Conservation (phyloP, 768 basidiomycete species). For the Kwoniella shandongensis region DNA sequence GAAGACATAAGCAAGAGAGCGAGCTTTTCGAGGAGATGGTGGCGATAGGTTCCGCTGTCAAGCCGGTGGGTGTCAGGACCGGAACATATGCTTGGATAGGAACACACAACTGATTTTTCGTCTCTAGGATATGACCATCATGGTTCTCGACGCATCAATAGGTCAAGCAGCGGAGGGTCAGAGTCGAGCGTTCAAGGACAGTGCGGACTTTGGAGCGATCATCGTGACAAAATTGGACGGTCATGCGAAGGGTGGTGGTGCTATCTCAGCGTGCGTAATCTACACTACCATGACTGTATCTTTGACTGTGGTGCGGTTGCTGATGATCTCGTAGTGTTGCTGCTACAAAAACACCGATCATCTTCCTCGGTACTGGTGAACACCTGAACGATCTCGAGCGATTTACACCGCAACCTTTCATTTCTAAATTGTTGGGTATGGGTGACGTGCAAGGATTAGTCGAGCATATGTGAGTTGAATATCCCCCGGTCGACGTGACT, state of each 20-base stretch:
- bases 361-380: conserved; percentile 96
- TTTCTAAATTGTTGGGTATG: conserved; percentile 90
- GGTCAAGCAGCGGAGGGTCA: conserved; percentile 98
- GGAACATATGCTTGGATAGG: no score
- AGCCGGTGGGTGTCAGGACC: conserved; percentile 59
- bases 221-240: conserved; percentile 99
- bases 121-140: conserved; percentile 77
- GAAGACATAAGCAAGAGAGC: conserved; percentile 92
- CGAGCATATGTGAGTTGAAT: conserved; percentile 74
- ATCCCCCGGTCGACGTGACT: neutral
- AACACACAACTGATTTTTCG: conserved; percentile 4
- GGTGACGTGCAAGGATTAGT: conserved; percentile 96
- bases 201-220: conserved; percentile 95
- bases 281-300: neutral
- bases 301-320: neutral
- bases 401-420: conserved; percentile 94
- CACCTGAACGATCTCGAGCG: conserved; percentile 95
- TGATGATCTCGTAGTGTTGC: conserved; percentile 67
- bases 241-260: conserved; percentile 97
- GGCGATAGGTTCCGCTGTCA: conserved; percentile 88
- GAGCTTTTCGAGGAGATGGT: conserved; percentile 98
- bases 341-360: conserved; percentile 97
- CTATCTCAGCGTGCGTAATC: conserved; percentile 87
- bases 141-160: conserved; percentile 95
- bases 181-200: conserved; percentile 94